Conservation (phyloP, 495 filamentous ascomycete species). For the Penicillium subrubescens region DNA sequence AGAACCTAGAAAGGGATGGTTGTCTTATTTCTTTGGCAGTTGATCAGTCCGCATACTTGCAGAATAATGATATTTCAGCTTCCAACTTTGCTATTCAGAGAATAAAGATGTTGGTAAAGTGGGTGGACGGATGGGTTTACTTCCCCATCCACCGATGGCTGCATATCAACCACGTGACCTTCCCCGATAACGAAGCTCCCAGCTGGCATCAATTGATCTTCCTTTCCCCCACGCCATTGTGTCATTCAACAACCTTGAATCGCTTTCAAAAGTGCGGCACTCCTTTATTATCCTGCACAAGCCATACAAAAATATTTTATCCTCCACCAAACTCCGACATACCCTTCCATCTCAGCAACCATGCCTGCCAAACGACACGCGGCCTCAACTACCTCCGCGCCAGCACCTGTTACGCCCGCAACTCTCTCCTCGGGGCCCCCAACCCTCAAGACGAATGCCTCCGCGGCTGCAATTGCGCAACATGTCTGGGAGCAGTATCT, state of each 20-base stretch:
- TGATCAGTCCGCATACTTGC: too few species aligned
- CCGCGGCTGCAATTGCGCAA: conserved; percentile 53
- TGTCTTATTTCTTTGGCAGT: too few species aligned
- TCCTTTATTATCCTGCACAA: conserved; percentile 3
- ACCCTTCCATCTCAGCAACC: conserved; percentile 18
- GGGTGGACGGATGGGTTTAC: not conserved
- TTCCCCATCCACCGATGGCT: not conserved
- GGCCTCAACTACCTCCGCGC: conserved; percentile 40
- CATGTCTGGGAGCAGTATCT: conserved; percentile 75
- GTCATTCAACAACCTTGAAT: conserved; percentile 8
- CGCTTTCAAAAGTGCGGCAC: conserved; percentile 10
- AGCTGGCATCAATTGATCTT: conserved; percentile 35
- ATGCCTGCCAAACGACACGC: conserved; percentile 57
- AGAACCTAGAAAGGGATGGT: too few species aligned
- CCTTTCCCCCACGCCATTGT: conserved; percentile 27
- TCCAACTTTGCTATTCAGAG: not conserved
- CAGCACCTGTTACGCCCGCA: conserved; percentile 32
- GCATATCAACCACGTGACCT: conserved; percentile 32
- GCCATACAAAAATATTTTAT: not conserved
- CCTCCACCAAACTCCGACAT: not conserved
- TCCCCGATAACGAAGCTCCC: conserved; percentile 34
- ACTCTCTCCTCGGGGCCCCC: conserved; percentile 50
- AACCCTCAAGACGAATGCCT: conserved; percentile 45
- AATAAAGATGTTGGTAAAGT: too few species aligned
- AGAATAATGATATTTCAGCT: too few species aligned